Evolutionary conservation across 768 basidiomycete genomes (phyloP).

Genomic region (Calocera viscosa): DNA sequence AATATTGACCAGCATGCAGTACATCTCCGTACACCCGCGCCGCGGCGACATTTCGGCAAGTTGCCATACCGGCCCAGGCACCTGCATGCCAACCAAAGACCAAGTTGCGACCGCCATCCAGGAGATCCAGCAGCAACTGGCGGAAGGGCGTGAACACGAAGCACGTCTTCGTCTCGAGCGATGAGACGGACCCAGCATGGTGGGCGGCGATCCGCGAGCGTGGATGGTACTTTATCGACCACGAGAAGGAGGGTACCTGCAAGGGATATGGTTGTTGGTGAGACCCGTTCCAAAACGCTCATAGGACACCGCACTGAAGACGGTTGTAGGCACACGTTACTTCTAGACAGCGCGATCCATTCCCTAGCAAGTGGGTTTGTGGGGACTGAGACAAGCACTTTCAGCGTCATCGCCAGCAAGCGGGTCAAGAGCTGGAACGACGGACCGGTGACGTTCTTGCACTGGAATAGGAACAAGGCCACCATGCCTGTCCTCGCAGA

Average conservation of each 20-base stretch:
- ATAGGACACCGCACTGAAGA: too few species aligned
- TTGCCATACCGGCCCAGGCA: constrained; percentile 2
- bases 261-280: background rate
- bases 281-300: background rate
- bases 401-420: too few species aligned
- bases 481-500: background rate
- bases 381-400: too few species aligned
- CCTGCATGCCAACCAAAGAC: background rate
- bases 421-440: too few species aligned
- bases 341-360: too few species aligned
- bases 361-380: too few species aligned
- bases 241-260: background rate
- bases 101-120: background rate
- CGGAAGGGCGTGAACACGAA: background rate
- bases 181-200: constrained; percentile 11
- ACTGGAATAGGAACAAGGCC: background rate
- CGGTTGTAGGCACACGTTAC: too few species aligned
- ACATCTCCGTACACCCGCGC: background rate
- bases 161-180: constrained; percentile 10
- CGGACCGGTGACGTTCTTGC: too few species aligned
- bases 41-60: background rate
- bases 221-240: constrained; percentile 11
- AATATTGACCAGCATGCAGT: constrained; percentile 1
- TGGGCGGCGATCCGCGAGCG: constrained; percentile 9
- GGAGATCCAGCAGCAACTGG: background rate